Percentiles rank a stretch among this genome's conserved stretches.
Conservation (phyloP, 2,329 filamentous ascomycete species). For the Reticulascus tulasneorum region DNA sequence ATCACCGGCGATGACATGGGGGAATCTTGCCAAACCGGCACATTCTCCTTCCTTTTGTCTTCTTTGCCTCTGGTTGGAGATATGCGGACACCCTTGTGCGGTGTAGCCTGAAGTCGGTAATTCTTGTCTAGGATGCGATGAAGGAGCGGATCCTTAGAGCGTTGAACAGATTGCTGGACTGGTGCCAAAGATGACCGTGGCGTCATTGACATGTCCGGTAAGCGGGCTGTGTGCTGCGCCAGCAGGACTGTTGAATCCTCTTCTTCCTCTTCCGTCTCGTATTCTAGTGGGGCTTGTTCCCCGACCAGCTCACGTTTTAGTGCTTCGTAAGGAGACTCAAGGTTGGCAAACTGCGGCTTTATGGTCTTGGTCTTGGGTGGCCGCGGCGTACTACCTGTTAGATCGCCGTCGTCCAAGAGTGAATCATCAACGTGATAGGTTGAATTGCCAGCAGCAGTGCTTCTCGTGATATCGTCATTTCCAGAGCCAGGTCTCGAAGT, state of each 20-base stretch:
- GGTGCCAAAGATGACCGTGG: slow-evolving; percentile 31
- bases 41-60: slow-evolving; percentile 28
- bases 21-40: slow-evolving; percentile 48
- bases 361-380: slow-evolving; percentile 47
- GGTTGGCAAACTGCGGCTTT: slow-evolving; percentile 55
- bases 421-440: slow-evolving; percentile 55
- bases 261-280: slow-evolving; percentile 31
- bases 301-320: slow-evolving; percentile 63
- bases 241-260: slow-evolving; percentile 46
- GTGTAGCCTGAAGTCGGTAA: slow-evolving; percentile 89
- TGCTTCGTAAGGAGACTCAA: slow-evolving; percentile 73
- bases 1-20: slow-evolving; percentile 73
- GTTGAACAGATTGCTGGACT: slow-evolving; percentile 34
- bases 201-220: slow-evolving; percentile 62
- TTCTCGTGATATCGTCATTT: slow-evolving; percentile 33
- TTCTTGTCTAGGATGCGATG: slow-evolving; percentile 94
- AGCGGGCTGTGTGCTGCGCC: slow-evolving; percentile 48
- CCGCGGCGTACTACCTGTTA: slow-evolving; percentile 66
- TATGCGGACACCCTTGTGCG: slow-evolving; percentile 55
- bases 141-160: slow-evolving; percentile 69
- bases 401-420: slow-evolving; percentile 59
- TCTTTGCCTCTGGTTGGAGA: slow-evolving; percentile 32
- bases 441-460: slow-evolving; percentile 28
- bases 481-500: slow-evolving; percentile 34
- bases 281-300: slow-evolving; percentile 27